These are phyloP conservation scores for Piloderma croceum DNA, from an alignment of 768 basidiomycete genomes.

Conservation along the genomic window DNA sequence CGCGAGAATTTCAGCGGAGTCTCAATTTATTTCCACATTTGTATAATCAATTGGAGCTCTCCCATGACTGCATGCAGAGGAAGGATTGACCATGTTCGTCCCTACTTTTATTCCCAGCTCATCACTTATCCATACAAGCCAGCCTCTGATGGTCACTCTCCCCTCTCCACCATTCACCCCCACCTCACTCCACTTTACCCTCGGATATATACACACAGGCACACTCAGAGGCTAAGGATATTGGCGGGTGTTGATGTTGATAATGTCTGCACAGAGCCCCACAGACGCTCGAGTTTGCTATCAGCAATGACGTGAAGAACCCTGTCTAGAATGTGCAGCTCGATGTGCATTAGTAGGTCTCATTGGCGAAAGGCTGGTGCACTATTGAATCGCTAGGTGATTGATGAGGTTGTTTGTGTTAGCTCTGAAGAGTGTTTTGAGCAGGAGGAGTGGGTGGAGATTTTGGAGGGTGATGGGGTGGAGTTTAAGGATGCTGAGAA, in stretches of 20 bases:
- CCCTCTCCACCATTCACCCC: constrained; percentile 94
- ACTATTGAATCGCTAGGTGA: constrained; percentile 24
- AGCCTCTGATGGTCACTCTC: constrained; percentile 54
- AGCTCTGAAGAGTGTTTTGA: too few species aligned
- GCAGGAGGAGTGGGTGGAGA: too few species aligned
- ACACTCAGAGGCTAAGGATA: constrained; percentile 82
- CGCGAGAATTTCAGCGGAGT: too few species aligned
- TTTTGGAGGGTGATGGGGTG: too few species aligned
- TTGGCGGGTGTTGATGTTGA: constrained; percentile 78
- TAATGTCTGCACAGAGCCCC: constrained; percentile 79
- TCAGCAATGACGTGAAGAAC: constrained; percentile 73
- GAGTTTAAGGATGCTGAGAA: too few species aligned
- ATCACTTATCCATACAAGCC: too few species aligned
- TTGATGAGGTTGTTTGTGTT: constrained; percentile 6
- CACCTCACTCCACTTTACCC: constrained; percentile 86
- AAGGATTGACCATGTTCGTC: too few species aligned
- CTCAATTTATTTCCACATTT: too few species aligned
- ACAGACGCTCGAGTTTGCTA: constrained; percentile 76
- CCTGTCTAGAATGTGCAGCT: constrained; percentile 63
- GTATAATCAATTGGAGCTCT: too few species aligned
- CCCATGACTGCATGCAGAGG: too few species aligned
- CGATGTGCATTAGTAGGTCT: too few species aligned
- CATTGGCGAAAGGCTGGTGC: constrained; percentile 21
- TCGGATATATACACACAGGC: constrained; percentile 93
- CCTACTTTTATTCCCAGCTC: constrained; percentile 83